Evolutionary conservation across 495 filamentous ascomycete species (phyloP).

Genomic region (Penicillium taxi): DNA sequence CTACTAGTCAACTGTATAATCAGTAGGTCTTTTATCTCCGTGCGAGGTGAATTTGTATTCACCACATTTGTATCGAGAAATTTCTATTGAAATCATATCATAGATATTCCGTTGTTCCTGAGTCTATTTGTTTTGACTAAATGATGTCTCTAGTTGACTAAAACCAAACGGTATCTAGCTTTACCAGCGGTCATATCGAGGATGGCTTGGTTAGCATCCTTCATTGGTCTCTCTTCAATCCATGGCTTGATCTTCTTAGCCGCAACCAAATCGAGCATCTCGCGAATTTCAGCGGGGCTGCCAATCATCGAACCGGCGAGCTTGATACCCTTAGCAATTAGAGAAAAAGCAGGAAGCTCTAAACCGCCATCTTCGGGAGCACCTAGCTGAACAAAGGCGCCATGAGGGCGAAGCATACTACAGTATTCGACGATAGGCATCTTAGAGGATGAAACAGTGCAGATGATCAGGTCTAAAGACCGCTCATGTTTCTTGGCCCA

Average conservation of each 20-base stretch:
- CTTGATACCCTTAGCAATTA: slow-evolving; percentile 53
- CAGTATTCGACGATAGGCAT: slow-evolving; percentile 75
- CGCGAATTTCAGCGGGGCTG: slow-evolving; percentile 60
- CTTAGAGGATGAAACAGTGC: slow-evolving; percentile 62
- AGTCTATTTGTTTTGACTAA: no score
- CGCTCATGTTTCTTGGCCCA: slow-evolving; percentile 59
- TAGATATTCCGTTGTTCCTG: no score
- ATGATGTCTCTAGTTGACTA: slow-evolving; percentile 65
- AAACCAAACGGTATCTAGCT: slow-evolving; percentile 66
- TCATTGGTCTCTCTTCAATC: slow-evolving; percentile 63
- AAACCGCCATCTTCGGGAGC: slow-evolving; percentile 59
- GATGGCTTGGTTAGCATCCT: slow-evolving; percentile 64
- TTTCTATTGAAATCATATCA: no score
- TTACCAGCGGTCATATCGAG: slow-evolving; percentile 60
- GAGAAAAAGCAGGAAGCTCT: slow-evolving; percentile 48
- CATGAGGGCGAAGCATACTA: slow-evolving; percentile 54
- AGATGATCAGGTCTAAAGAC: slow-evolving; percentile 71
- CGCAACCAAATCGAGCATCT: slow-evolving; percentile 73
- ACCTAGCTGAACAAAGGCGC: slow-evolving; percentile 77
- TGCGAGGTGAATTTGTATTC: no score
- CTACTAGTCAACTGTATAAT: no score
- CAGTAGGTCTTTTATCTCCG: no score
- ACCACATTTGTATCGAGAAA: no score
- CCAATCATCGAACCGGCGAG: slow-evolving; percentile 69
- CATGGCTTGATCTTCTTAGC: slow-evolving; percentile 65